Evolutionary conservation across 495 filamentous ascomycete species (phyloP).

Genomic region (Aspergillus cavernicola): DNA sequence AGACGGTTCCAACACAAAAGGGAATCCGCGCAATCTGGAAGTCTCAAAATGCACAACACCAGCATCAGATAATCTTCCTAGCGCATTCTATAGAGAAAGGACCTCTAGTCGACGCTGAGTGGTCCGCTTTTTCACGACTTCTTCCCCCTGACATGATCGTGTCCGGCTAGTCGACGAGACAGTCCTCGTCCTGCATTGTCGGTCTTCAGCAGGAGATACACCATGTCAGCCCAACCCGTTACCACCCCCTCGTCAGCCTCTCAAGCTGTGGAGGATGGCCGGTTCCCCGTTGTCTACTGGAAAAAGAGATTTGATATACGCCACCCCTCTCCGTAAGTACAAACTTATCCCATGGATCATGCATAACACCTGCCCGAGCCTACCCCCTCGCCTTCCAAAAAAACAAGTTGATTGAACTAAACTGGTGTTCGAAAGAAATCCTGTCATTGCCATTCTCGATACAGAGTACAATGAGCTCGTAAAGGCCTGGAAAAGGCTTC

Average conservation of each 20-base stretch:
- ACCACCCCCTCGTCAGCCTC: conserved; percentile 9
- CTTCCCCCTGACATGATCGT: conserved; percentile 24
- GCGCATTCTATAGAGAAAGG: neutral
- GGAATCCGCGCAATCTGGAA: conserved; percentile 9
- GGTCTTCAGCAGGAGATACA: conserved; percentile 12
- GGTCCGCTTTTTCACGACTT: conserved; percentile 6
- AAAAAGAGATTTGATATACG: conserved; percentile 22
- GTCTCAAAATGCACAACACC: conserved; percentile 11
- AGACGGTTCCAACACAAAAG: neutral
- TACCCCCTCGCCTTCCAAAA: too few relatives aligned
- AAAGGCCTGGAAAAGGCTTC: conserved; percentile 42
- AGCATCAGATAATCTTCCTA: conserved; percentile 6
- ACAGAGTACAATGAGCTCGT: conserved; percentile 44
- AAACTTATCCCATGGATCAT: conserved; percentile 12
- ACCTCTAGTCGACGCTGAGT: neutral
- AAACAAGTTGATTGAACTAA: too few relatives aligned
- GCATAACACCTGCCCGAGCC: too few relatives aligned
- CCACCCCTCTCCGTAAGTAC: conserved; percentile 20
- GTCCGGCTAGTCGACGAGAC: conserved; percentile 22
- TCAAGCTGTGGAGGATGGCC: conserved; percentile 14
- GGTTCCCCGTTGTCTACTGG: conserved; percentile 14
- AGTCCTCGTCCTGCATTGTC: conserved; percentile 18
- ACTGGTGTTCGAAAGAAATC: too few relatives aligned
- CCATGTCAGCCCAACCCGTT: conserved; percentile 16
- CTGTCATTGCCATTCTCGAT: conserved; percentile 39